Percentiles rank a stretch among this genome's conserved stretches.
Evolutionary conservation across 2,329 filamentous ascomycete genomes (phyloP).

Genomic region (Penicillium freii): DNA sequence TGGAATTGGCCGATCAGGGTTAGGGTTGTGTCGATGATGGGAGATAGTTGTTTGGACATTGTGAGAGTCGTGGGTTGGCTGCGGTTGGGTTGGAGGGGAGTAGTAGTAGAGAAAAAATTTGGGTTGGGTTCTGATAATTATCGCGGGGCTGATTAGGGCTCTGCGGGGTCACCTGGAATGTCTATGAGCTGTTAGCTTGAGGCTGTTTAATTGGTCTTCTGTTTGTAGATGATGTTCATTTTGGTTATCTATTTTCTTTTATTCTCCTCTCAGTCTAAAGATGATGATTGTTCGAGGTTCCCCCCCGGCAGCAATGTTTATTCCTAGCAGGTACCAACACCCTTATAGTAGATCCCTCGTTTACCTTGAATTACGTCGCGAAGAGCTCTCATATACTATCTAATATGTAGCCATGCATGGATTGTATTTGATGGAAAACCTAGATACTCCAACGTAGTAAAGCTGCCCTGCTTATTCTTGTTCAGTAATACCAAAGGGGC

Average conservation of each 20-base stretch:
- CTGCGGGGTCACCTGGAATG: slow-evolving; percentile 28
- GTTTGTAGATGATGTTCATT: not conserved
- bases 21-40: slow-evolving; percentile 35
- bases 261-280: not conserved
- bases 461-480: not conserved
- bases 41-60: slow-evolving; percentile 35
- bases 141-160: slow-evolving; percentile 37
- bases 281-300: not conserved
- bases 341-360: not conserved
- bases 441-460: not conserved
- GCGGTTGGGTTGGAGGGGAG: slow-evolving; percentile 1
- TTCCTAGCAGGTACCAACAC: not conserved
- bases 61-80: slow-evolving; percentile 10
- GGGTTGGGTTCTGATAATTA: slow-evolving; percentile 12
- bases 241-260: not conserved
- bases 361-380: not conserved
- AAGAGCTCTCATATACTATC: not conserved
- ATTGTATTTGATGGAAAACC: not conserved
- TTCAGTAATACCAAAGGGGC: not conserved
- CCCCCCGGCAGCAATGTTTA: not conserved
- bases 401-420: not conserved
- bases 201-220: not conserved
- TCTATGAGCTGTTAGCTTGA: not conserved
- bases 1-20: slow-evolving; percentile 43
- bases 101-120: slow-evolving; percentile 26